Conservation (phyloP, 805 yeast species). For the Citeromyces nyonsensis region DNA sequence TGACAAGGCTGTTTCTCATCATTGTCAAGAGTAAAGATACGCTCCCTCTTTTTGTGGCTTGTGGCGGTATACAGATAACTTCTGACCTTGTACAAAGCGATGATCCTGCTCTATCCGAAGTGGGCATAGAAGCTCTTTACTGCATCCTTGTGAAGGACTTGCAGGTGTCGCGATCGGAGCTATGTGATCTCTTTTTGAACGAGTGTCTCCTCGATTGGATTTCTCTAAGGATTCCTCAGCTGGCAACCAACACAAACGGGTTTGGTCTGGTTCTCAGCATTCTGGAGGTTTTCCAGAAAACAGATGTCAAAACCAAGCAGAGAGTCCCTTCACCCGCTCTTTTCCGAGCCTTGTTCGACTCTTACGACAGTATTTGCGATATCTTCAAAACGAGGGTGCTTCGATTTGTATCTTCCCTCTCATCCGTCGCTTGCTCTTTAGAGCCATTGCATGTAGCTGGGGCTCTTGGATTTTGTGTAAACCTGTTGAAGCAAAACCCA, state of each 20-base stretch:
- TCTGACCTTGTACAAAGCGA: slow-evolving; percentile 26
- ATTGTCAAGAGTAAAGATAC: slow-evolving; percentile 9
- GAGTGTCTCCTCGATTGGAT: slow-evolving; percentile 6
- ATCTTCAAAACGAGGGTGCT: slow-evolving; percentile 18
- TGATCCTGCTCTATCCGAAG: slow-evolving; percentile 20
- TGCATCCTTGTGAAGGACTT: slow-evolving; percentile 21
- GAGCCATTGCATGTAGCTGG: slow-evolving; percentile 9
- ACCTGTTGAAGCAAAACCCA: slow-evolving; percentile 1
- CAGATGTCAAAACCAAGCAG: slow-evolving; percentile 22
- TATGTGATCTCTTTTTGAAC: no score
- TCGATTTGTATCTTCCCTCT: slow-evolving; percentile 14
- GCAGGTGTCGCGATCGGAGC: slow-evolving; percentile 13
- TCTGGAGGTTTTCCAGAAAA: slow-evolving; percentile 20
- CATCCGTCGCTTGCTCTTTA: slow-evolving; percentile 3
- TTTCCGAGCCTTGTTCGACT: slow-evolving; percentile 20
- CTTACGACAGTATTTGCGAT: slow-evolving; percentile 13
- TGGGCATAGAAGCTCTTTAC: slow-evolving; percentile 12
- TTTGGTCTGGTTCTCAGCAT: slow-evolving; percentile 18
- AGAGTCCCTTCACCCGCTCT: slow-evolving; percentile 7
- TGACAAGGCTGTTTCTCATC: slow-evolving; percentile 2
- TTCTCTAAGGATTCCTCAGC: not conserved
- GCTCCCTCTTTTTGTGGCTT: slow-evolving; percentile 24
- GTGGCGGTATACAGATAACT: slow-evolving; percentile 25
- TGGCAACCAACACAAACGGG: not conserved
- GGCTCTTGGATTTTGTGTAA: slow-evolving; percentile 20